These are phyloP conservation scores for Cinnamomum micranthum DNA, from an alignment of 164 flowering plant genomes.

Conservation along the genomic window DNA sequence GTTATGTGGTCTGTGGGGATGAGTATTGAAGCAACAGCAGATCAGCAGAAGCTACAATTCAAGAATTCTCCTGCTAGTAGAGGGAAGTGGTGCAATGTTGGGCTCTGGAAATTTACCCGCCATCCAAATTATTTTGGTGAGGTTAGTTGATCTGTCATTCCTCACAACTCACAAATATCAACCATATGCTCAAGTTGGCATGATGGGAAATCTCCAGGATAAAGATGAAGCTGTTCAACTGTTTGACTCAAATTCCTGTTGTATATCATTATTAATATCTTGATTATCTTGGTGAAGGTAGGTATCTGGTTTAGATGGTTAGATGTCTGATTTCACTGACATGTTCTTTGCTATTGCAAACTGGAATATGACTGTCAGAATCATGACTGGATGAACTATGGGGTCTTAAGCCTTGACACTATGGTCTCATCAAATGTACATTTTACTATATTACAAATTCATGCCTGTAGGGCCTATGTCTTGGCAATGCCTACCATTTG, in stretches of 20 bases:
- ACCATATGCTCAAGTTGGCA: slow-evolving; percentile 2
- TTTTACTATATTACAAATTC: background rate
- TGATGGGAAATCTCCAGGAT: background rate
- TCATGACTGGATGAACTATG: background rate
- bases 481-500: background rate
- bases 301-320: background rate
- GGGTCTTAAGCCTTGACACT: background rate
- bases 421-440: background rate
- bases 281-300: background rate
- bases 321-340: background rate
- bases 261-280: background rate
- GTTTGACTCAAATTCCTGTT: background rate
- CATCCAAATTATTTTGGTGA: slow-evolving; percentile 98
- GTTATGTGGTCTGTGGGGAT: slow-evolving; percentile 77
- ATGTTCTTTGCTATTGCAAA: background rate
- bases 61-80: slow-evolving; percentile 77
- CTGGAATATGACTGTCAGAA: background rate
- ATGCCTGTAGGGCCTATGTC: background rate
- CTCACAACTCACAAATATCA: background rate
- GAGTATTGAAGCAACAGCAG: slow-evolving; percentile 69
- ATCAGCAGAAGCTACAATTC: slow-evolving; percentile 80
- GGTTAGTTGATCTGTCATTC: slow-evolving; percentile 38
- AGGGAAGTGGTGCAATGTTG: slow-evolving; percentile 89
- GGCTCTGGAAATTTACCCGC: slow-evolving; percentile 75
- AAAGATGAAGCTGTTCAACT: background rate